Evolutionary conservation across 441 rosid species (phyloP), one percentile per base, ranked within the genome.

Genomic region (Erodium trifolium): DNA sequence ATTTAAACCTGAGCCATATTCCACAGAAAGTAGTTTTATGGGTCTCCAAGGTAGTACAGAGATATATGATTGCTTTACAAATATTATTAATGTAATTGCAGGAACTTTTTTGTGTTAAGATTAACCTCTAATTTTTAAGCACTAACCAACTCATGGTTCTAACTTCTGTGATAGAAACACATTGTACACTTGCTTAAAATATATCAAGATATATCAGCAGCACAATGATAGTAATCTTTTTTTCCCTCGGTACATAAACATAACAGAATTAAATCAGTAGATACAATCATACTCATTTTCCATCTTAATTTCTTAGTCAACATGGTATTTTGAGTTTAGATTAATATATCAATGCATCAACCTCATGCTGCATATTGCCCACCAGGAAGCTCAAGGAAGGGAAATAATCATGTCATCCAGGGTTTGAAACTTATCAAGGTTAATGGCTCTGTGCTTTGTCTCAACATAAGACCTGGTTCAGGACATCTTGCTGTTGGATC

Each of bases 401-500:
- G 91, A 75, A 91, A 82, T 72, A 86, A 59, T 72, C 87, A 86
- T 74, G 75, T 84, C 62, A 71, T 93, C 71, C 87, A 88, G 12
- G 76, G 87, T 73, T 73, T 91, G 57, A 94, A 88, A 77, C 74
- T 78, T 77, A 51, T 84, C 31, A 86, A 90, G 80, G 84, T 90
- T 77, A 86, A 81, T 66, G 97, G 96, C 68, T 69, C 86, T 62
- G 80, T 91, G 66, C 83, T 83, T 51, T 87, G 87, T 70, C 65
- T 94, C 55, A 82, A 73, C 78, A 76, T 78, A 64, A 81, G 82
- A 79, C 79, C 76, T 23, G 81, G 69, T 79, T 76, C 87, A 1
- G 84, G 82, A 45, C 87, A 82, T 79, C 86, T 94, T 57, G 90
- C 86, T 59, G 74, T 90, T 70, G 97, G 97, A 68, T 76, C 96